Conservation (phyloP, 2,329 filamentous ascomycete species). For the Ustulina deusta region DNA sequence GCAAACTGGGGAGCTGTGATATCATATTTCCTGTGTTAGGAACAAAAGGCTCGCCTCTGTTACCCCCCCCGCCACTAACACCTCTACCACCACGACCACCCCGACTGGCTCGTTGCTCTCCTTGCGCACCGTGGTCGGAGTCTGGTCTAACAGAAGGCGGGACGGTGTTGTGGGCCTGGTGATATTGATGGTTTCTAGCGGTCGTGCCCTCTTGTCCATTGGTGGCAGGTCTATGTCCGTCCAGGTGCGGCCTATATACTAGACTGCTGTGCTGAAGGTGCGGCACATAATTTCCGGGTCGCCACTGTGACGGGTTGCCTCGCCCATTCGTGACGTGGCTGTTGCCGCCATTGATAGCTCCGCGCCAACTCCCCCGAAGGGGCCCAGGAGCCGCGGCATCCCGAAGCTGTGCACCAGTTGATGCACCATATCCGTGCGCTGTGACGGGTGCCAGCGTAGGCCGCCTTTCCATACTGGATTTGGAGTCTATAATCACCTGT, state of each 20-base stretch:
- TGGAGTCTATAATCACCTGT: constrained; percentile 80
- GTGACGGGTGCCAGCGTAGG: constrained; percentile 59
- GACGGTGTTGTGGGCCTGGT: constrained; percentile 1
- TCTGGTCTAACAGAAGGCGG: constrained; percentile 26
- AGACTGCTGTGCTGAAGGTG: constrained; percentile 64
- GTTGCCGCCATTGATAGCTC: constrained; percentile 62
- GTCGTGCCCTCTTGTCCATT: constrained; percentile 34
- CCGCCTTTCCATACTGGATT: constrained; percentile 66
- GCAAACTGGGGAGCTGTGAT: neutral
- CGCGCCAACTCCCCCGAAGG: constrained; percentile 68
- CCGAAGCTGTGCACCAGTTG: constrained; percentile 69
- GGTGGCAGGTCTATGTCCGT: constrained; percentile 37
- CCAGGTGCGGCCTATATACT: constrained; percentile 60
- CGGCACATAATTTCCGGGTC: constrained; percentile 53
- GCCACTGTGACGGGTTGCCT: constrained; percentile 46
- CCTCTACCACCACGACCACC: constrained; percentile 42
- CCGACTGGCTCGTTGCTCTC: constrained; percentile 36
- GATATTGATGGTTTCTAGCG: constrained; percentile 10
- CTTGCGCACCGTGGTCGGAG: neutral
- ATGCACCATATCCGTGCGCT: constrained; percentile 41
- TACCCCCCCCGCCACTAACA: constrained; percentile 16
- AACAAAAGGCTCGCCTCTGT: constrained; percentile 9
- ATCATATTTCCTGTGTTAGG: neutral
- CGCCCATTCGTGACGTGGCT: constrained; percentile 55
- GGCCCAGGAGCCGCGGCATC: constrained; percentile 68